Evolutionary conservation across 2,329 filamentous ascomycete genomes (phyloP), one percentile per base, ranked within the genome.

Genomic region (Fusarium aywerte): DNA sequence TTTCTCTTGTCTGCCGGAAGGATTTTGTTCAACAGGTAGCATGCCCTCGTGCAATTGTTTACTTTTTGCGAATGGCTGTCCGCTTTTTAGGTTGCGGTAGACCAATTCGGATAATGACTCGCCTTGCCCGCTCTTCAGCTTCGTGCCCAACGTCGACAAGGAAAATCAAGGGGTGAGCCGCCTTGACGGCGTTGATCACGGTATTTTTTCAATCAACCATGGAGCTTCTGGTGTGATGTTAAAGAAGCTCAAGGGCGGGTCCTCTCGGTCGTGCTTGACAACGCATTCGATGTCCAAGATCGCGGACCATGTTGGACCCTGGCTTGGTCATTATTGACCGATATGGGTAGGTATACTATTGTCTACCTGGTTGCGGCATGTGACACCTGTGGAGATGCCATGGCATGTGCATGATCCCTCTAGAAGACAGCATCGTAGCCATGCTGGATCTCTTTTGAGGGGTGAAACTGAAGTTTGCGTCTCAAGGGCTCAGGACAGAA

Each of bases 311-410:
- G 47, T 33, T 65, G 40, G 38, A 48, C 53, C 55, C 44, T 20
- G 31, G 38, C 38, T 54, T 62, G 36, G 39, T 54, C 43, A 36
- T 27, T 39, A 49, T 55, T 44, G 44, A 42, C 44, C 23, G 45
- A 38, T 20, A 32, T 32, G 32, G 53, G 23, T 25, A 56, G 43
- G 54, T 39, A 13, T 38, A 49, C 55, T 55, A 68, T 67, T 42
- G 40, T 39, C 58, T 58, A 31, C 27, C 31, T 35, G 39, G 18
- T 25, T 47, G 38, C 33, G 43, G 36, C 53, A 44, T 53, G 54
- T 53, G 59, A 64, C 55, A 49, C 50, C 36, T 50, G 58, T 60
- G 58, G 58, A 60, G 64, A 62, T 67, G 43, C 42, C 49, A 51
- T 67, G 57, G 60, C 47, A 29, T 51, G 48, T 50, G 29, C n/a